Evolutionary conservation across 1,139 yeast species (phyloP).

Genomic region (Suhomyces maxii): DNA sequence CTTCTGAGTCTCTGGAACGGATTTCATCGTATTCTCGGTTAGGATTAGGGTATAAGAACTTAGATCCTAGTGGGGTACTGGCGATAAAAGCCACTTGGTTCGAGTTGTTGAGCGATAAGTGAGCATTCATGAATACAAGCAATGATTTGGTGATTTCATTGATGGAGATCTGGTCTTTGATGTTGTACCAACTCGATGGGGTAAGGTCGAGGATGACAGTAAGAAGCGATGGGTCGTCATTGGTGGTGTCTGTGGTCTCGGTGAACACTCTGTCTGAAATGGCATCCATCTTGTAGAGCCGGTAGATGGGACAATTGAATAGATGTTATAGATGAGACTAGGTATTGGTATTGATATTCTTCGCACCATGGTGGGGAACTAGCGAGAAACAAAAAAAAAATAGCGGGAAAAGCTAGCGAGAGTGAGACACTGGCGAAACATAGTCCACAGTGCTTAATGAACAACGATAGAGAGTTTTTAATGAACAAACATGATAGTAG

Average conservation of each 20-base stretch:
- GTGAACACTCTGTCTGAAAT: slow-evolving; percentile 68
- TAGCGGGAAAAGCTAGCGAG: no score
- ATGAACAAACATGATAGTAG: no score
- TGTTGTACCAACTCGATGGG: slow-evolving; percentile 72
- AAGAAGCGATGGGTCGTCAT: slow-evolving; percentile 78
- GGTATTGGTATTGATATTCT: no score
- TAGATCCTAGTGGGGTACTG: slow-evolving; percentile 70
- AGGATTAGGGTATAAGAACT: slow-evolving; percentile 67
- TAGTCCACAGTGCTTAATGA: no score
- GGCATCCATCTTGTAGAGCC: slow-evolving; percentile 56
- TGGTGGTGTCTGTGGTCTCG: slow-evolving; percentile 37
- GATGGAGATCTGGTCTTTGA: slow-evolving; percentile 46
- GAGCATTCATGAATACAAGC: slow-evolving; percentile 78
- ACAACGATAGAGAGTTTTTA: no score
- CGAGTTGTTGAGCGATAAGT: slow-evolving; percentile 78
- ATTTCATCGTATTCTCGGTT: slow-evolving; percentile 24
- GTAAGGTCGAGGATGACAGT: slow-evolving; percentile 78
- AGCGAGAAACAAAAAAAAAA: no score
- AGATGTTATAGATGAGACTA: no score
- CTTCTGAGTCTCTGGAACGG: neutral
- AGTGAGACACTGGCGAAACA: no score
- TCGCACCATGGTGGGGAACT: no score
- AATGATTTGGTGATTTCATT: slow-evolving; percentile 60
- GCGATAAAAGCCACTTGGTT: slow-evolving; percentile 84
- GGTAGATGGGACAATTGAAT: neutral